Evolutionary conservation across 2,329 filamentous ascomycete genomes (phyloP), one percentile per base, ranked within the genome.

Genomic region (Coniochaeta sp.): DNA sequence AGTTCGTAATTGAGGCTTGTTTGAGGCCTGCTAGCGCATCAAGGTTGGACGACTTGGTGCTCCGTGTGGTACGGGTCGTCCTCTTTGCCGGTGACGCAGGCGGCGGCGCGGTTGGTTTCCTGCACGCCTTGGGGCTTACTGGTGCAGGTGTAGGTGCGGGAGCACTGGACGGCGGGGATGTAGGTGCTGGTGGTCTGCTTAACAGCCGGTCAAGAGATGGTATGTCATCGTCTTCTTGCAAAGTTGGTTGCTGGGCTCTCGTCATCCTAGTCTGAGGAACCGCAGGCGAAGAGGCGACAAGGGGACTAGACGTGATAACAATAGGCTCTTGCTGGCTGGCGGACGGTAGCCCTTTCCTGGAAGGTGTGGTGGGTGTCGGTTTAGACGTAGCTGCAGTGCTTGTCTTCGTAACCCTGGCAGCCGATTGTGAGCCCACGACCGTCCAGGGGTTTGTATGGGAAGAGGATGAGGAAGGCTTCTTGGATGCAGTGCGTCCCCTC

Each of bases 401-500:
- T 10, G 53, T 47, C 42, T 56, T 61, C 35, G 56, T 48, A 20
- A 53, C 57, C 56, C 59, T 67, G 38, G 64, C 58, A 57, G 58
- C 68, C 51, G 38, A 53, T 57, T 68, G 67, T 64, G 65, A 70
- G 63, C 65, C 58, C 28, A 68, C 63, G 33, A 72, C 63, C 10
- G 67, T 69, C 71, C 70, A 72, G 7, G 71, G 69, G 53, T 71
- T 71, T 51, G 63, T 55, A 7, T 48, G 60, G 3, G 62, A 45
- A 20, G 28, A 16, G 31, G 55, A 33, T 5, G 53, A 51, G 28
- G 54, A 48, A 13, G 52, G 27, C 27, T 57, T 58, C 38, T 52
- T 56, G 45, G 45, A 22, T 30, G 53, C 20, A 4, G 48, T 48
- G 48, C 57, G 58, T 50, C 52, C 49, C 51, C 53, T 57, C 28